These are phyloP conservation scores for Neoarthrinium moseri DNA, from an alignment of 2,329 filamentous ascomycete genomes.

Conservation along the genomic window DNA sequence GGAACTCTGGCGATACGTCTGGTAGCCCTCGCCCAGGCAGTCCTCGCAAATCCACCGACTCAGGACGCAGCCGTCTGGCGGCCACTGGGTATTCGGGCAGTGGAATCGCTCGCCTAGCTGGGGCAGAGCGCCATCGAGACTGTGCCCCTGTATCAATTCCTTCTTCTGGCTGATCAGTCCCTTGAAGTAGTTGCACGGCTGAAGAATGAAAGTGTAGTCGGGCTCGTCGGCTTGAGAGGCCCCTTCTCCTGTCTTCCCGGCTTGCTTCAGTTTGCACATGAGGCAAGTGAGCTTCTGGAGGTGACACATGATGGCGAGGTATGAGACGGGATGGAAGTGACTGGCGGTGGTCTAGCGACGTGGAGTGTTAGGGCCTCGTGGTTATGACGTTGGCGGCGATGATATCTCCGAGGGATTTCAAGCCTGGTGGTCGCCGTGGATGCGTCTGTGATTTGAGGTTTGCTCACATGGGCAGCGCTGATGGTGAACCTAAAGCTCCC, in stretches of 20 bases:
- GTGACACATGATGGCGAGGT: neutral
- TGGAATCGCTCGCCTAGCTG: conserved; percentile 6
- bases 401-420: too few species aligned
- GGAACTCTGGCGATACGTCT: neutral
- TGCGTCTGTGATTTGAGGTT: too few species aligned
- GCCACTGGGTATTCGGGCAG: conserved; percentile 16
- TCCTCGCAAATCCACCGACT: conserved; percentile 14
- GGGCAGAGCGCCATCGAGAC: neutral
- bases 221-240: too few species aligned
- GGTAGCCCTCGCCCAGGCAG: conserved; percentile 8
- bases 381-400: too few species aligned
- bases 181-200: conserved; percentile 2
- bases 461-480: too few species aligned
- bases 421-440: too few species aligned
- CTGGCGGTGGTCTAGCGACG: too few species aligned
- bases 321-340: too few species aligned
- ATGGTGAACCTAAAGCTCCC: too few species aligned
- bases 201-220: neutral
- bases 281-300: neutral
- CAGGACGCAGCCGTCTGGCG: conserved; percentile 1
- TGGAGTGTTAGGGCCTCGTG: too few species aligned
- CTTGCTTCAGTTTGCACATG: neutral
- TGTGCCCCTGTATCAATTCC: neutral
- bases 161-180: neutral
- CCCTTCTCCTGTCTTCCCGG: too few species aligned